A percentile compares a stretch with the other conserved stretches of the same genome.
These are phyloP conservation scores for Suillus variegatus DNA, from an alignment of 768 basidiomycete species.

Conservation along the genomic window DNA sequence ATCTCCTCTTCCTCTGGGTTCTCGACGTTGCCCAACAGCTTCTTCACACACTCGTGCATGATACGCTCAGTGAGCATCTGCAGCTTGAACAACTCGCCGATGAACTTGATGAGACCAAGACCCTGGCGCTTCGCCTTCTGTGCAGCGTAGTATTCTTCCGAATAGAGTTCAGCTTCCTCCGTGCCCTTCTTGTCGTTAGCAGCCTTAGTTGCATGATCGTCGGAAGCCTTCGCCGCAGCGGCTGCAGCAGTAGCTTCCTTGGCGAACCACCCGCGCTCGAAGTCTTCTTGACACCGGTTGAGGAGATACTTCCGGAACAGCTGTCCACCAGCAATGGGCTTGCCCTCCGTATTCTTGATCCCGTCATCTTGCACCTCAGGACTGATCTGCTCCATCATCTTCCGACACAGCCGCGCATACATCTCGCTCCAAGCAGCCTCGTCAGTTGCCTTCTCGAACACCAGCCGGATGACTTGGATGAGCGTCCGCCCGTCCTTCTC, in stretches of 20 bases:
- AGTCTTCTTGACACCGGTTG: constrained; percentile 96
- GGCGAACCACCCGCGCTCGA: constrained; percentile 92
- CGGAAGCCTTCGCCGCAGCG: constrained; percentile 76
- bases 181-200: constrained; percentile 57
- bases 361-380: constrained; percentile 86
- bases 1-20: constrained; percentile 98
- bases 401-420: constrained; percentile 93
- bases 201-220: constrained; percentile 78
- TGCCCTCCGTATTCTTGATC: constrained; percentile 78
- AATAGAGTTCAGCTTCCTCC: constrained; percentile 75
- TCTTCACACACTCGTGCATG: constrained; percentile 98
- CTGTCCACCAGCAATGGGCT: constrained; percentile 89
- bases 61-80: constrained; percentile 97
- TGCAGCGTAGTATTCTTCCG: constrained; percentile 94
- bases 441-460: constrained; percentile 97
- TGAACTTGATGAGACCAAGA: constrained; percentile 96
- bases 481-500: constrained; percentile 94
- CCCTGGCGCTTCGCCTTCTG: constrained; percentile 97
- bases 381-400: constrained; percentile 94
- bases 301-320: constrained; percentile 97
- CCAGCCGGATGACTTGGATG: constrained; percentile 93
- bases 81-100: constrained; percentile 97
- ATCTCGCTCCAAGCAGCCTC: constrained; percentile 96
- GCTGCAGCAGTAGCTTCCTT: constrained; percentile 65
- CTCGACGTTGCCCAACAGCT: constrained; percentile 89